Base-by-base conservation (phyloP, 257 asterid genomes). In the Sherardia arvensis region DNA sequence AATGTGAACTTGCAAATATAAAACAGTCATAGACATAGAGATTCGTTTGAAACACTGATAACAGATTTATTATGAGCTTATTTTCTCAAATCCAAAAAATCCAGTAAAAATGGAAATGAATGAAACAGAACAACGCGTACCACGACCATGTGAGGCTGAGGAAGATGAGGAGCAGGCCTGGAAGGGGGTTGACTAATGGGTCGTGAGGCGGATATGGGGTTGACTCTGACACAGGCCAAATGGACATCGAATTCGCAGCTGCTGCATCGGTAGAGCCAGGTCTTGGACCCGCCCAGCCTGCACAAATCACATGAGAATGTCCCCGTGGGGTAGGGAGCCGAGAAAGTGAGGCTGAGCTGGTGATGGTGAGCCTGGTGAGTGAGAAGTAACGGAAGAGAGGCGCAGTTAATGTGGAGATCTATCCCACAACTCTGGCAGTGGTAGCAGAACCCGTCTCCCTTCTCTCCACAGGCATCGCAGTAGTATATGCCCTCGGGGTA, bases 381-480 rank as follows among this genome's bases (percentile, higher is more conserved):
- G 17, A 61, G 20, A 0, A 8, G 53, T 66, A 67, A 12, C 0
- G 87, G 87, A 69, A 74, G n/a, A 3, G 66, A 53, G 0, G 90
- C 87, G 29, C 87, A 84, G 20, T 76, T 73, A 1, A 80, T 70
- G 69, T 84, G 90, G 23, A 79, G 83, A 58, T 84, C 90, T 8
- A 73, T 22, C 8, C 83, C 81, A 26, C 87, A 79, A 18, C 75
- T 53, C 62, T 70, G 56, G 67, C 90, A 84, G 11, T 75, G 81
- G 62, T 81, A 84, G 5, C 74, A 74, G 22, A 84, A 81, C 0
- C 82, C 82, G 59, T 36, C 64, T 22, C 90, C 87, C 25, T 63
- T 73, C 47, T 66, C 53, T 9, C 77, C 79, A 14, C 90, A 84
- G 20, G 83, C 90, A 71, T 84, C 90, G 62, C 87, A 84, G 65